Base-by-base conservation (phyloP, 257 asterid genomes). In the Fraxinus excelsior region DNA sequence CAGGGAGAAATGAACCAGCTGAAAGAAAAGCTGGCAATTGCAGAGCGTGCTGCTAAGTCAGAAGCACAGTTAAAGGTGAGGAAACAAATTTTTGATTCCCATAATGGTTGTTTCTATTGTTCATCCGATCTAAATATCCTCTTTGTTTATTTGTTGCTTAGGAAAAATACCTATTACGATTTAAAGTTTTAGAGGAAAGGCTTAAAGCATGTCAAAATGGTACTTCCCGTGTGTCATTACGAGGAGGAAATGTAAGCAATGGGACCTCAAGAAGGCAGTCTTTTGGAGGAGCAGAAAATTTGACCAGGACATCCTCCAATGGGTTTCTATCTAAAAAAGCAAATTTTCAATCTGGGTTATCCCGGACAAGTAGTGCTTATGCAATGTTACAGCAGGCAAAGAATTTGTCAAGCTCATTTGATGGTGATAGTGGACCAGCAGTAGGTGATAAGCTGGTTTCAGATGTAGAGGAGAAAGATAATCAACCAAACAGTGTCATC, bases 181-280 rank as follows among this genome's bases (percentile, higher is more conserved):
- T 92, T 80, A 94, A 91, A 88, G 96, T 94, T 78, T 84, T 94
- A 84, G 97, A 94, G 86, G 97, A 89, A 86, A 91, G 87, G 79
- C 87, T 87, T 58, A 91, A 85, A 87, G 82, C 85, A 75, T 72
- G 82, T 78, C 82, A 92, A 67, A 90, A 82, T 80, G 42, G 90
- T 49, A 21, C 87, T 40, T 66, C 80, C 64, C 88, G 86, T 79
- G 62, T 82, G 73, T 25, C 85, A 68, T 77, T 93, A 77, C 89
- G 74, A 64, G 88, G 83, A 81, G 86, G 86, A 83, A 86, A 87
- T 77, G 49, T 40, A 70, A 79, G 83, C 88, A 90, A 87, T 77
- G 91, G 91, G 73, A 64, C 71, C 68, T 71, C 88, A 67, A 87
- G 92, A 42, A 85, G 93, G 66, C 90, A 84, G 73, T 88, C 98